These are phyloP conservation scores for Leptographium wingfieldii DNA, from an alignment of 2,329 filamentous ascomycete genomes.

Conservation along the genomic window DNA sequence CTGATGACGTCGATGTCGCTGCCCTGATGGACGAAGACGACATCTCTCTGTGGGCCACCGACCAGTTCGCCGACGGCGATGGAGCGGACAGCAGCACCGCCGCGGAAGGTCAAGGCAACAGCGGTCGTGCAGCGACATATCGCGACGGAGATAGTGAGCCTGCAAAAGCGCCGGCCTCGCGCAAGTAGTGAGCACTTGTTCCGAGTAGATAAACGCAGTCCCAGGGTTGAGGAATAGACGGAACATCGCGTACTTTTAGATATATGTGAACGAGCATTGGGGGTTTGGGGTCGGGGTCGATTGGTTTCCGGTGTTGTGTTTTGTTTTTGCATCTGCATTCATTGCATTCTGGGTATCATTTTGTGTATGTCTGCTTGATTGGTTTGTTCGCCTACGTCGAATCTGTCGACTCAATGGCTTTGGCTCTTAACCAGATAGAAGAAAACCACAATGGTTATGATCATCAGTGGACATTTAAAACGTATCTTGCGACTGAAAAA, in stretches of 20 bases:
- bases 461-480: too few species aligned
- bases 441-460: too few species aligned
- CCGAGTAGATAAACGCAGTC: not conserved
- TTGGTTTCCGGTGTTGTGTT: not conserved
- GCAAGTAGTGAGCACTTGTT: not conserved
- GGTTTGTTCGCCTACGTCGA: not conserved
- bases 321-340: too few species aligned
- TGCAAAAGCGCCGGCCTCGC: not conserved
- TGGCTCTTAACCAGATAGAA: too few species aligned
- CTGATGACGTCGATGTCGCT: slow-evolving; percentile 34
- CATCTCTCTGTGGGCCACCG: slow-evolving; percentile 43
- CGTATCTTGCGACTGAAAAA: not conserved
- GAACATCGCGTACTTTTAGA: not conserved
- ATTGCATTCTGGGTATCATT: too few species aligned
- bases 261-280: not conserved
- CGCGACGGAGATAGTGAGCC: not conserved
- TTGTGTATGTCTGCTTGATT: too few species aligned
- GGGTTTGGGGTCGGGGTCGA: not conserved
- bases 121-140: not conserved
- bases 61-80: slow-evolving; percentile 20
- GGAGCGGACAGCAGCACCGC: slow-evolving; percentile 13
- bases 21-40: slow-evolving; percentile 47
- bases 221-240: not conserved
- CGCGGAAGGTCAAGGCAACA: not conserved
- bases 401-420: too few species aligned